These are phyloP conservation scores for Akanthomyces muscarius DNA, from an alignment of 2,329 filamentous ascomycete species.

Conservation along the genomic window DNA sequence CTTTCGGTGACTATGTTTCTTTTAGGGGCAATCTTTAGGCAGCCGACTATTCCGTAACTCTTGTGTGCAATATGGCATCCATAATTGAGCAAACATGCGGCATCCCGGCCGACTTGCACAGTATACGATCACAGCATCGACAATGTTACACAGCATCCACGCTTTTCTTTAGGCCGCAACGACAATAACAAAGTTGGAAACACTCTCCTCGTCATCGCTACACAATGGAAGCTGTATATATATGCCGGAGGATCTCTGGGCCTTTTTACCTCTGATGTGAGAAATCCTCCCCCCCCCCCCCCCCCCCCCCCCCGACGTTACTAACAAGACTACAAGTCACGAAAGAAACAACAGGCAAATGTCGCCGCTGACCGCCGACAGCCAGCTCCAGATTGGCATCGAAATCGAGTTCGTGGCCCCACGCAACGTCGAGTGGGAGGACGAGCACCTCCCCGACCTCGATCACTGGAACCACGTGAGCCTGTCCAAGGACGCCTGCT, in stretches of 20 bases:
- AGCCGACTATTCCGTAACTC: background rate
- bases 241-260: too few species aligned
- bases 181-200: background rate
- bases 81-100: background rate
- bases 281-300: too few species aligned
- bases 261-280: too few species aligned
- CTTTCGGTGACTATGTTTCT: too few species aligned
- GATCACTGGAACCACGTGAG: background rate
- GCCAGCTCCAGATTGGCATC: constrained; percentile 19
- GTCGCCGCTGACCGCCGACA: background rate
- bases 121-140: background rate
- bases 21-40: too few species aligned
- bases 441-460: background rate
- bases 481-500: constrained; percentile 2
- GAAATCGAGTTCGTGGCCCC: constrained; percentile 21
- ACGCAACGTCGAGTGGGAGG: background rate
- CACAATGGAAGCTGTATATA: background rate
- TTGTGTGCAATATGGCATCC: background rate
- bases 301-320: too few species aligned
- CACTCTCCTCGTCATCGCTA: background rate
- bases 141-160: background rate
- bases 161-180: background rate
- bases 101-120: background rate
- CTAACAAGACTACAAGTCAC: too few species aligned
- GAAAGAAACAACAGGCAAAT: too few species aligned